phyloP scores from a whole-genome alignment of 2,329 filamentous ascomycete genomes.

The Trichoderma guizhouense region DNA sequence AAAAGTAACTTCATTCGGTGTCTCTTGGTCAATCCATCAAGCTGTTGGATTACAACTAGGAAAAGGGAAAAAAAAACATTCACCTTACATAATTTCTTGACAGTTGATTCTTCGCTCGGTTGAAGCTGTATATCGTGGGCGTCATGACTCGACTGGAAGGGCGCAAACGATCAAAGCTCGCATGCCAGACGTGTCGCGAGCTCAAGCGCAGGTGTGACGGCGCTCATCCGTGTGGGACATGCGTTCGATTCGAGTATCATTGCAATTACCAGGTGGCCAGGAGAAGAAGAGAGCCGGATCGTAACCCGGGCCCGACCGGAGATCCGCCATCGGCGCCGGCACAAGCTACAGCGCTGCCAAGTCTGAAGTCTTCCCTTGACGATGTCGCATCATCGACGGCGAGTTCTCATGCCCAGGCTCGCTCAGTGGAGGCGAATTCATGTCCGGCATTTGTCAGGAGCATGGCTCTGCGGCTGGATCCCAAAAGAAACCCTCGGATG shows the following conservation, averaged over 20 bases:
- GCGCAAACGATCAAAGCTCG: constrained; percentile 2
- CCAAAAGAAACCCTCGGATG: constrained; percentile 1
- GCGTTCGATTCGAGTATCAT: constrained; percentile 5
- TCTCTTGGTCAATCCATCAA: not conserved
- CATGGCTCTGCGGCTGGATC: not conserved
- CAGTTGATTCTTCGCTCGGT: not conserved
- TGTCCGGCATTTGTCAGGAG: not conserved
- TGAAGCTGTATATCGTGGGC: not conserved
- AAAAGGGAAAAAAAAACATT: not conserved
- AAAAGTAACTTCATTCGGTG: not conserved
- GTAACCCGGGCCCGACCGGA: not conserved
- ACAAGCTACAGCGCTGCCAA: not conserved
- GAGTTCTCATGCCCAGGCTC: not conserved
- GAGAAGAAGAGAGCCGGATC: not conserved
- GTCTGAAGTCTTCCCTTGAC: not conserved
- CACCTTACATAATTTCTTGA: not conserved
- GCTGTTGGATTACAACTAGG: not conserved
- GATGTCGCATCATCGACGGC: not conserved
- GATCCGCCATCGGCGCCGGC: not conserved
- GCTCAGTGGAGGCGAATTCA: constrained; percentile 5
- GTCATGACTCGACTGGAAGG: not conserved
- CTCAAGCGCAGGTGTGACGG: constrained; percentile 3
- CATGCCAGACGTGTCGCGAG: constrained; percentile 6
- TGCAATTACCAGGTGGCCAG: not conserved
- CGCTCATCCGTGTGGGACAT: constrained; percentile 5